These are phyloP conservation scores for Phytophthora rubi DNA, from an alignment of 352 stramenopile genomes.

Conservation along the genomic window DNA sequence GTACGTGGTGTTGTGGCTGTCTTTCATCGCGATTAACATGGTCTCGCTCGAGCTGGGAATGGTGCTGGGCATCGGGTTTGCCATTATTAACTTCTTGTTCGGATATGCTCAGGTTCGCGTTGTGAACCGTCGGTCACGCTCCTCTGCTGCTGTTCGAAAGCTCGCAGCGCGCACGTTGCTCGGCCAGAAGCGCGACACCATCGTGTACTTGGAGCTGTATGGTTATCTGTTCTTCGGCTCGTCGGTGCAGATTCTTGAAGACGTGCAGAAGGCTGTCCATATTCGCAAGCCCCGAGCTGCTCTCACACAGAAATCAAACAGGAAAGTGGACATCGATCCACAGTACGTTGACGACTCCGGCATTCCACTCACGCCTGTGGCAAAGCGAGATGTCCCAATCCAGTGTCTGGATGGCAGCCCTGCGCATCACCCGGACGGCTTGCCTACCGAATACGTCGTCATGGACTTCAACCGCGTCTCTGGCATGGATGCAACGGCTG, in stretches of 20 bases:
- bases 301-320: slow-evolving; percentile 26
- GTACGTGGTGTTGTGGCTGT: slow-evolving; percentile 93
- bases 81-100: slow-evolving; percentile 87
- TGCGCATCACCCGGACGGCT: slow-evolving; percentile 45
- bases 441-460: slow-evolving; percentile 87
- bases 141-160: slow-evolving; percentile 71
- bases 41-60: slow-evolving; percentile 97
- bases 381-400: slow-evolving; percentile 60
- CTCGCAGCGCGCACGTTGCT: slow-evolving; percentile 68
- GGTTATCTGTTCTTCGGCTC: slow-evolving; percentile 89
- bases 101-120: slow-evolving; percentile 81
- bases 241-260: slow-evolving; percentile 81
- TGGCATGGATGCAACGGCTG: slow-evolving; percentile 89
- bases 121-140: slow-evolving; percentile 62
- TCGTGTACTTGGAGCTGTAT: slow-evolving; percentile 83
- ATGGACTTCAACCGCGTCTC: slow-evolving; percentile 90
- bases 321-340: slow-evolving; percentile 22
- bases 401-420: slow-evolving; percentile 77
- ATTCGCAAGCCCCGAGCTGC: slow-evolving; percentile 50
- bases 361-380: slow-evolving; percentile 61
- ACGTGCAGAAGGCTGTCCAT: slow-evolving; percentile 80
- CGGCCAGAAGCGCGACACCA: slow-evolving; percentile 68
- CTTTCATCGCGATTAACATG: slow-evolving; percentile 95
- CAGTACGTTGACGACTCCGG: slow-evolving; percentile 33
- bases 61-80: slow-evolving; percentile 90